Percentiles rank a stretch among this genome's conserved stretches.
These are phyloP conservation scores for Podila minutissima DNA, from an alignment of 192 early-diverging fungal genomes.

Conservation along the genomic window DNA sequence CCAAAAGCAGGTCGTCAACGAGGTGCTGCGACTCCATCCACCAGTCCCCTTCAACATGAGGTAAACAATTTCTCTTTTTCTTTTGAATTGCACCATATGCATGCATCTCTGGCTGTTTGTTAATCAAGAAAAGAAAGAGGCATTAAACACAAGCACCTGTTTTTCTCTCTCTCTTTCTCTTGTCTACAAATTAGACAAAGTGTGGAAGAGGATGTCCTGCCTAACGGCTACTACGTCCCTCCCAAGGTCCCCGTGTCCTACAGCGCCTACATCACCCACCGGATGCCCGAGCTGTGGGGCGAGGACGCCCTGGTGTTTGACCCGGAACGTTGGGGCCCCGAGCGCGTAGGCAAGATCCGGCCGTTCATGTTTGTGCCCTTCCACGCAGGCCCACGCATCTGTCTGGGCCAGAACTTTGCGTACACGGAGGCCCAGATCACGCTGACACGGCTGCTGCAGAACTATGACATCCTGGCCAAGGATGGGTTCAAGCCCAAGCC, in stretches of 20 bases:
- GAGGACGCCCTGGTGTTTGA: slow-evolving; percentile 61
- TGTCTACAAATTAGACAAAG: slow-evolving; percentile 28
- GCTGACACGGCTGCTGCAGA: slow-evolving; percentile 39
- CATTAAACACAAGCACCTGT: neutral
- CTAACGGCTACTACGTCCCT: slow-evolving; percentile 61
- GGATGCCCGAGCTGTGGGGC: slow-evolving; percentile 62
- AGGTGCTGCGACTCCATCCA: slow-evolving; percentile 50
- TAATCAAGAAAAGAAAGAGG: neutral
- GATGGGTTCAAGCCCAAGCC: slow-evolving; percentile 27
- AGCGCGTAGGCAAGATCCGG: slow-evolving; percentile 43
- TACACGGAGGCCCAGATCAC: slow-evolving; percentile 45
- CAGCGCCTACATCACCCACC: slow-evolving; percentile 38
- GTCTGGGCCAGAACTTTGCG: slow-evolving; percentile 64
- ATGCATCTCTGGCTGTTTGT: neutral
- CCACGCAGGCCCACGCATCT: slow-evolving; percentile 60
- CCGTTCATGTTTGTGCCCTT: slow-evolving; percentile 60
- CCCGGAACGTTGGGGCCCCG: slow-evolving; percentile 64
- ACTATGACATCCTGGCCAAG: slow-evolving; percentile 24
- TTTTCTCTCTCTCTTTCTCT: neutral
- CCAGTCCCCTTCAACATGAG: slow-evolving; percentile 40
- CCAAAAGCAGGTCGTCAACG: slow-evolving; percentile 63
- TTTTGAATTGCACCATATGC: neutral
- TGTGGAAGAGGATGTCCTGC: slow-evolving; percentile 53
- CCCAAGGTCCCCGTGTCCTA: slow-evolving; percentile 38
- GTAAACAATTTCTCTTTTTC: slow-evolving; percentile 8